Base-by-base conservation (phyloP, 495 filamentous ascomycete genomes). In the Daldinia caldariorum region DNA sequence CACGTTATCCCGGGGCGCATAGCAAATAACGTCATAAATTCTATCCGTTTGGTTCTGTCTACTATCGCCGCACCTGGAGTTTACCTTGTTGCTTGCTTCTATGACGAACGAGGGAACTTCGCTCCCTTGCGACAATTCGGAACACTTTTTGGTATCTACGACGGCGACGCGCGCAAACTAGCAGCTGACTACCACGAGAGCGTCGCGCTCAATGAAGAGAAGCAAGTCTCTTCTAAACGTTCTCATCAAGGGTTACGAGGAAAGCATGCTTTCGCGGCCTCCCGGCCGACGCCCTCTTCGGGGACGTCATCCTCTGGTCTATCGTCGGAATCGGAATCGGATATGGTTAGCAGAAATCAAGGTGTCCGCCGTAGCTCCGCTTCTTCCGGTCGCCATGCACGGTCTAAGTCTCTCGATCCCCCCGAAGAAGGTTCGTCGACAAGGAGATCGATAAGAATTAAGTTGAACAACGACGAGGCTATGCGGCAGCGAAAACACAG, bases 391-490 rank as follows among this genome's bases (percentile, higher is more conserved):
- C 66, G 63, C 47, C 85, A 84, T 74, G 75, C 79, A 29, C 85
- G 89, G 61, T 84, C 88, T 12, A 88, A 88, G 72, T 85, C 83
- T 61, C 77, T 58, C 66, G 85, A 71, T 78, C 70, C 80, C 38
- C 49, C 76, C 34, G 92, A 88, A 76, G 92, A 87, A 65, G 84
- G 83, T 63, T 80, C 84, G 54, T 91, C 88, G 64, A 78, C 89
- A 3, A 87, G 92, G 67, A 88, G 93, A 34, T 94, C 93, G 14
- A 97, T 97, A 67, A 87, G 93, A 32, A 97, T 98, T 71, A 97
- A 96, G 77, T 84, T 97, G 13, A 87, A 94, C 78, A 91, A 92
- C 69, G 94, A 97, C 74, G 92, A 97, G 51, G 81, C 83, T 2
- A 77, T 86, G 64, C 82, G 85, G 66, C 84, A 88, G 70, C 86